Conservation (phyloP, 164 flowering plant genomes). For the Magnolia changhungtana region DNA sequence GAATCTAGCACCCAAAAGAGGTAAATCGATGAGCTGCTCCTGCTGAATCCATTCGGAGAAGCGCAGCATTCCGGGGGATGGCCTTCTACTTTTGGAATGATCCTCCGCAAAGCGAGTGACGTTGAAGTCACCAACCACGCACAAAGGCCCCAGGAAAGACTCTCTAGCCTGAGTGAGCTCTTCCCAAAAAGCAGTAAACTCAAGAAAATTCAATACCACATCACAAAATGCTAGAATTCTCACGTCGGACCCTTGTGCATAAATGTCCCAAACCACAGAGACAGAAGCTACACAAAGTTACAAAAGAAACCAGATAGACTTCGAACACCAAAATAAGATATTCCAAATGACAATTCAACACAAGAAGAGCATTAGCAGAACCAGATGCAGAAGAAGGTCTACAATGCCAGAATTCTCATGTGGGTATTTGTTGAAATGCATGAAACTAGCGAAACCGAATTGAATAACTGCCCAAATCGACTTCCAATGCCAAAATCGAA, state of each 20-base stretch:
- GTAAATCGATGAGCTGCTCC: too few relatives aligned
- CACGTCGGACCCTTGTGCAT: background rate
- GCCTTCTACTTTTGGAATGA: too few relatives aligned
- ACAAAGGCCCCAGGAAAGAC: too few relatives aligned
- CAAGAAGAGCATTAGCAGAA: background rate
- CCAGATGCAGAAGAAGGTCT: conserved; percentile 14
- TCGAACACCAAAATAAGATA: background rate
- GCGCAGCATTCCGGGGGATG: too few relatives aligned
- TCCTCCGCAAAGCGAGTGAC: too few relatives aligned
- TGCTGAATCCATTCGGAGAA: too few relatives aligned
- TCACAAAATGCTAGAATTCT: background rate
- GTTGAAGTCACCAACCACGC: too few relatives aligned
- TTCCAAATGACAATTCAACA: background rate
- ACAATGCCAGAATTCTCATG: conserved; percentile 74
- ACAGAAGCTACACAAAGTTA: background rate
- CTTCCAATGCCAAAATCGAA: too few relatives aligned
- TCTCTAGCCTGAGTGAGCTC: too few relatives aligned
- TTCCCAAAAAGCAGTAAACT: background rate
- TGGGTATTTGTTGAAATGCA: conserved; percentile 32
- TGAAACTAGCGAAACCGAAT: too few relatives aligned
- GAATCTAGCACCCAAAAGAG: too few relatives aligned
- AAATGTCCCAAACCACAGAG: background rate
- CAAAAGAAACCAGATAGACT: background rate
- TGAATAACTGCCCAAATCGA: too few relatives aligned
- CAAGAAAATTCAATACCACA: background rate